Evolutionary conservation across 2,329 filamentous ascomycete species (phyloP).

Genomic region (Phoma sp.): DNA sequence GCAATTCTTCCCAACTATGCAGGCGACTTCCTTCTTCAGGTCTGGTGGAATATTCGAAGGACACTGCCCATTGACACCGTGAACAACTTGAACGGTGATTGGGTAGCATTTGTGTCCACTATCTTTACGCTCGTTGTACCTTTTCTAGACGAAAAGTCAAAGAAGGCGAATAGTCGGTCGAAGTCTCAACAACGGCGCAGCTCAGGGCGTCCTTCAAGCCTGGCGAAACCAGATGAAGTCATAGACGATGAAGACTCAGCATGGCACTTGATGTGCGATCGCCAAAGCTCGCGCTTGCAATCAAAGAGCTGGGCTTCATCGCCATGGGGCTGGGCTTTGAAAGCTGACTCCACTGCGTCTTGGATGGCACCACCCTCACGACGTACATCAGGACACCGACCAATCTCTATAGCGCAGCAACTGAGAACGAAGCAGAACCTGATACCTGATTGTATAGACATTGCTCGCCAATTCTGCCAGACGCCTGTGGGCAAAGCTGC

Average conservation of each 20-base stretch:
- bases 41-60: conserved; percentile 50
- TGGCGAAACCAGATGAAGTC: conserved; percentile 32
- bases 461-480: conserved; percentile 45
- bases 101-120: conserved; percentile 51
- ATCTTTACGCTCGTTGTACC: conserved; percentile 50
- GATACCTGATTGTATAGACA: conserved; percentile 37
- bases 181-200: conserved; percentile 34
- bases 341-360: conserved; percentile 32
- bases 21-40: conserved; percentile 47
- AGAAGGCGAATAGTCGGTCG: conserved; percentile 26
- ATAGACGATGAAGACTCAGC: conserved; percentile 37
- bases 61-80: conserved; percentile 21
- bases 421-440: conserved; percentile 37
- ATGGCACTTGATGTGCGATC: conserved; percentile 46
- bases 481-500: conserved; percentile 45
- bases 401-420: conserved; percentile 33
- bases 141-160: conserved; percentile 42
- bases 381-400: conserved; percentile 21
- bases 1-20: conserved; percentile 45
- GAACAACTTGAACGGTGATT: conserved; percentile 36
- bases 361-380: conserved; percentile 35
- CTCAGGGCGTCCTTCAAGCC: conserved; percentile 31
- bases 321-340: conserved; percentile 46
- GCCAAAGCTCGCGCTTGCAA: conserved; percentile 33
- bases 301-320: conserved; percentile 42